Evolutionary conservation across 768 basidiomycete genomes (phyloP), one percentile per base, ranked within the genome.

Genomic region (Agrocybe chaxingu): DNA sequence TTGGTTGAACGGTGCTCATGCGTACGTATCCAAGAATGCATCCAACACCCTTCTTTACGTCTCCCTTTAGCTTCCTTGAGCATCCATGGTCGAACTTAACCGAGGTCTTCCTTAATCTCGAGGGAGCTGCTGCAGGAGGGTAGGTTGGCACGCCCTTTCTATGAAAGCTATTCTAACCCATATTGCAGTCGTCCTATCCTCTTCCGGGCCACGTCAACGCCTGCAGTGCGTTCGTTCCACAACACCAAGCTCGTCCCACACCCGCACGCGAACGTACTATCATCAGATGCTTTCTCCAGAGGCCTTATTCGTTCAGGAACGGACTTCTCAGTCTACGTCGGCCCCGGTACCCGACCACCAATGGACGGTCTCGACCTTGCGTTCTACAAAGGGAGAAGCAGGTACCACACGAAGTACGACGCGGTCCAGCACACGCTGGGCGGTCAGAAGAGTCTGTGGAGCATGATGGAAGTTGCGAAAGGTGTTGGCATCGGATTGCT

Each of bases 91-190:
- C 83, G 0, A 79, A 78, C 29, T 63, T 85, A 18, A 75, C 80
- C 0, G 74, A 80, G 24, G 76, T 76, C 0, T 93, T 93, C 66
- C 70, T 93, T 36, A 93, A 92, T 57, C 74, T 93, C 6, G 91
- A 93, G 65, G 90, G 91, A 10, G 89, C 89, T 3, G 81, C 84
- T 10, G 75, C 83, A 1, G 90, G 89, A 60, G 88, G 89, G 87
- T 88, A 57, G 45, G 77, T 60, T 3, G 9, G 12, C 9, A 10
- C 3, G 33, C 30, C 33, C 36, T 2, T 32, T 16, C 41, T 46
- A 9, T 30, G 34, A 7, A n/a, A 42, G 4, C 2, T 29, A 30
- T 45, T 11, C 3, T 9, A 5, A 42, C 31, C 41, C 10, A 33
- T n/a, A 18, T 59, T 49, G 4, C 54, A 89, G 88, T 7, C 87